phyloP scores from a whole-genome alignment of 202 grass and related monocot genomes.

The Setaria italica region DNA sequence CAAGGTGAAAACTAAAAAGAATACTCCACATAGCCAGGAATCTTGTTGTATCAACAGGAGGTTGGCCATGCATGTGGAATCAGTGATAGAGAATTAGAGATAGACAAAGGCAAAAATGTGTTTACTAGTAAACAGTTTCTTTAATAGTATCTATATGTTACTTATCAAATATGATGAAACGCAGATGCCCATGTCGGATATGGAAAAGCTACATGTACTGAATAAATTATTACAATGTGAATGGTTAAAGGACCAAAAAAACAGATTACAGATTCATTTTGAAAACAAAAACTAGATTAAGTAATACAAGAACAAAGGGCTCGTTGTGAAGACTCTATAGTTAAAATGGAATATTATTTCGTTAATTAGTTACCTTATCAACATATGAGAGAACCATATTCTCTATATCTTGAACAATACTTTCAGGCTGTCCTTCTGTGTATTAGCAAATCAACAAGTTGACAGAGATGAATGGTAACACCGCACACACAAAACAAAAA shows the following conservation, averaged over 20 bases:
- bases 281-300: too few relatives aligned
- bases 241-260: too few relatives aligned
- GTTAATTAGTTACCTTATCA: constrained; percentile 61
- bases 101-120: neutral
- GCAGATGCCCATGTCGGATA: neutral
- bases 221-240: neutral
- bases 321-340: constrained; percentile 1
- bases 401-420: constrained; percentile 84
- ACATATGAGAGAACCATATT: constrained; percentile 79
- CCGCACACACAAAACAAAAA: neutral
- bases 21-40: neutral
- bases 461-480: neutral
- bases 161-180: neutral
- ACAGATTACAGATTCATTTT: too few relatives aligned
- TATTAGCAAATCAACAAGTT: constrained; percentile 39
- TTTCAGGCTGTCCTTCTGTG: constrained; percentile 81
- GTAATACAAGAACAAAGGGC: neutral
- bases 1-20: constrained; percentile 28
- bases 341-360: constrained; percentile 12
- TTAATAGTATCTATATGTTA: neutral
- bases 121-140: neutral
- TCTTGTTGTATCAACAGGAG: neutral
- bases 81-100: neutral
- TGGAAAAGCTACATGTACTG: neutral
- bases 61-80: neutral